Base-by-base conservation (phyloP, 257 asterid species). In the Plantago major region DNA sequence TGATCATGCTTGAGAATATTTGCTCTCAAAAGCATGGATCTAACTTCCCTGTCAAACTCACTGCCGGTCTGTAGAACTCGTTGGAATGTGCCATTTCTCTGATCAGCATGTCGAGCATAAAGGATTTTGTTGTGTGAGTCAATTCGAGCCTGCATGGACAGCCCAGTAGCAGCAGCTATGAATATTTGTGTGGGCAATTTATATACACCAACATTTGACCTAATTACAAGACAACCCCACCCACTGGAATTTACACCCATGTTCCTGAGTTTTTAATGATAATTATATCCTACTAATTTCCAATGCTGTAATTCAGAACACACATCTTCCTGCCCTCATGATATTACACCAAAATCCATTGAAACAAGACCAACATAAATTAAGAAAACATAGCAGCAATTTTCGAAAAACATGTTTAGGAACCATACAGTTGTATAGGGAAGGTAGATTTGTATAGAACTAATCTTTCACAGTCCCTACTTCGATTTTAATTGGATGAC, bases 21-120 rank as follows among this genome's bases (percentile, higher is more conserved):
- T 64, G 97, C 96, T 67, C 99, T 80, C 88, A 89, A 74, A 60
- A 89, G 84, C 96, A 89, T 83, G 11, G 92, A 81, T 71, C 81
- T 84, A 48, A 87, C 90, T 65, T 87, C 99, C 38, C 82, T 74
- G 48, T 93, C 94, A 8, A 85, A 85, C 64, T 89, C 99, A 45
- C 38, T 56, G 49, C 99, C 97, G 0, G 95, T 83, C 73, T 85
- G 95, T 74, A 93, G 73, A 42, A 81, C 96, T 58, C 87, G 76
- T 70, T 87, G 96, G 86, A 93, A 93, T 1, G 99, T 93, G 55
- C 92, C 82, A 22, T 93, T 89, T 69, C 99, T 85, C 84, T 83
- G 96, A 79, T 93, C 95, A 14, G 97, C 94, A 78, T 89, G 97
- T 43, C 96, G 81, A n/a, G 99, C 99, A 66, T 89, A 89, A 1